Base-by-base conservation (phyloP, 257 asterid genomes). In the Salvia rosmarinus region DNA sequence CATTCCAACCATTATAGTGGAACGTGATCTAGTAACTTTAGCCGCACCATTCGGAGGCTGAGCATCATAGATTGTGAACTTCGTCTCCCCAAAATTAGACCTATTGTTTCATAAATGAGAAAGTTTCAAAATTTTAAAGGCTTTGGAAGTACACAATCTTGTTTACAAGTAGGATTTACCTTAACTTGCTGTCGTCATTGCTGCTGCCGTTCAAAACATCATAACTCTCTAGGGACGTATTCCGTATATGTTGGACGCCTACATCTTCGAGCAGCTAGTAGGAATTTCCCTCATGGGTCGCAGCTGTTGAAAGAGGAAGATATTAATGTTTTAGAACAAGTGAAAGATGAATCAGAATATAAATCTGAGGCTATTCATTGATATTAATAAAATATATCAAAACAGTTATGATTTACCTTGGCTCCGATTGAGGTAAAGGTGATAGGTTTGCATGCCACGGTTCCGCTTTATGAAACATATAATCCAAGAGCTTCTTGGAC, bases 241-340 rank as follows among this genome's bases (percentile, higher is more conserved):
- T 94, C 96, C 20, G 96, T 90, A 47, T 82, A 86, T 49, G 97
- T 86, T 67, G 98, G 87, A 10, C 96, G 86, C 73, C 95, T 84
- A 74, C 96, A 91, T 79, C 94, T 90, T 75, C 90, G 87, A 57
- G 97, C 97, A 78, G 95, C 85, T 46, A 94, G 90, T 58, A 94
- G 92, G 67, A 91, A 91, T 81, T 94, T 94, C 98, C 98, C 16
- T 89, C 97, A 76, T 94, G 97, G 50, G 90, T 87, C n/a, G 85
- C 85, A 82, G 95, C 98, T 90, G 94, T 70, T 44, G 28, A 71
- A 70, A 67, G 79, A 25, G 30, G 30, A 25, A 25, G 30, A 1
- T 25, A 25, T 25, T 25, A 25, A 3, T 25, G 30, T 25, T 25
- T 25, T 25, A 25, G 30, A 25, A 25, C 30, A 73, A 5, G 47